A percentile compares a stretch with the other conserved stretches of the same genome.
These are phyloP conservation scores for Trametes coccinea DNA, from an alignment of 768 basidiomycete species.

Conservation along the genomic window DNA sequence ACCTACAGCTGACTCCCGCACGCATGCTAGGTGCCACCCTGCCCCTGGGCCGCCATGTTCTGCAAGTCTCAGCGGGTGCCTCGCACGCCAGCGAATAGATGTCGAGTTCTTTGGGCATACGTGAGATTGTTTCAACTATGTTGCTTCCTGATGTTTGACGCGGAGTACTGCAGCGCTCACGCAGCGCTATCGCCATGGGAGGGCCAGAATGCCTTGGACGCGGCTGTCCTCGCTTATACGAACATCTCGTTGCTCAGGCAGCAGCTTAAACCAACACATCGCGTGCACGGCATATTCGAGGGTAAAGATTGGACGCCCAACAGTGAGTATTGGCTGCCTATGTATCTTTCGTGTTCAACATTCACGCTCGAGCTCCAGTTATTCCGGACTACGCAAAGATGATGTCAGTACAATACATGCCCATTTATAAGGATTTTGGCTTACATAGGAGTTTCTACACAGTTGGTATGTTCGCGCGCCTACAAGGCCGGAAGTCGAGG, in stretches of 20 bases:
- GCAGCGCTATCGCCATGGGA: conserved; percentile 84
- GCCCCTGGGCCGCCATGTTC: conserved; percentile 74
- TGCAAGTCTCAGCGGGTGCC: conserved; percentile 61
- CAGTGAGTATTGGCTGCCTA: conserved; percentile 42
- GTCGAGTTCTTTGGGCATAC: conserved; percentile 76
- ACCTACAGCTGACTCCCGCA: too few species aligned
- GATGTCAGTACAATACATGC: conserved; percentile 42
- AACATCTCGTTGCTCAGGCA: conserved; percentile 80
- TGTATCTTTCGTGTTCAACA: background rate
- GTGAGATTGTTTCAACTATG: conserved; percentile 37
- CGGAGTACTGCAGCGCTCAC: conserved; percentile 55
- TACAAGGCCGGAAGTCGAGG: conserved; percentile 58
- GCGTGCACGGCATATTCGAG: conserved; percentile 78
- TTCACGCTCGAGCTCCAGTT: conserved; percentile 44
- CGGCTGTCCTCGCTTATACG: conserved; percentile 82
- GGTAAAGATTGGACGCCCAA: conserved; percentile 77
- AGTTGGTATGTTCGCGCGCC: conserved; percentile 79
- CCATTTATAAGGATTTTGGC: background rate
- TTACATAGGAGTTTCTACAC: background rate
- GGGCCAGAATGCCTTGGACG: conserved; percentile 80
- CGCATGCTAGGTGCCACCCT: conserved; percentile 67
- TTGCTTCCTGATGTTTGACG: background rate
- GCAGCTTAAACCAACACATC: conserved; percentile 74
- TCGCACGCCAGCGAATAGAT: conserved; percentile 59
- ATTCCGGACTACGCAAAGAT: conserved; percentile 82